phyloP scores from a whole-genome alignment of 164 flowering plant species.

The Sedum album region DNA sequence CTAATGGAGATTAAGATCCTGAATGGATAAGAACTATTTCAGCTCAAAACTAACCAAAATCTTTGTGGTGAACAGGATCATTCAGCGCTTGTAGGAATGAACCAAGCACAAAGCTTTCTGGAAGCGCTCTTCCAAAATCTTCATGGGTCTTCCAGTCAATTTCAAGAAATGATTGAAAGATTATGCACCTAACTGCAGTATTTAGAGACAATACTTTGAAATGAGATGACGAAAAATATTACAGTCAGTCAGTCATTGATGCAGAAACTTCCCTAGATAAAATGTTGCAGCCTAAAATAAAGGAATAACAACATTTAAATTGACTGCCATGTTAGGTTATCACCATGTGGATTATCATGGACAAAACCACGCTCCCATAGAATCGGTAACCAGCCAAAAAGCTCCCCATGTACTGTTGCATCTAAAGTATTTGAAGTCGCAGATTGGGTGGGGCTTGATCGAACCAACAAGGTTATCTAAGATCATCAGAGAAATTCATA shows the following conservation, averaged over 20 bases:
- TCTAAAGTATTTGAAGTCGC: background rate
- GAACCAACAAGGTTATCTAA: slow-evolving; percentile 64
- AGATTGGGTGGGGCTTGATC: slow-evolving; percentile 15
- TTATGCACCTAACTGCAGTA: slow-evolving; percentile 77
- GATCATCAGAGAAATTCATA: background rate
- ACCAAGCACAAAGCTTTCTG: slow-evolving; percentile 72
- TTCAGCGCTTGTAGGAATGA: slow-evolving; percentile 69
- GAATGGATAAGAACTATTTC: background rate
- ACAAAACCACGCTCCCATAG: slow-evolving; percentile 82
- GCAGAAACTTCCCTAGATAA: background rate
- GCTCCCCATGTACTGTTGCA: slow-evolving; percentile 19
- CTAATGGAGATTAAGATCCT: background rate
- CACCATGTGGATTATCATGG: slow-evolving; percentile 97
- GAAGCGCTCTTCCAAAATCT: slow-evolving; percentile 39
- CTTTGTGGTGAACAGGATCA: slow-evolving; percentile 84
- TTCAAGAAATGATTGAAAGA: slow-evolving; percentile 84
- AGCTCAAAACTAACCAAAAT: slow-evolving; percentile 64
- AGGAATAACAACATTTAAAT: background rate
- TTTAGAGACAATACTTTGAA: slow-evolving; percentile 4
- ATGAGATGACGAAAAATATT: background rate
- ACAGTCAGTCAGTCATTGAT: background rate
- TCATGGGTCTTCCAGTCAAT: slow-evolving; percentile 56
- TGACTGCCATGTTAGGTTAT: background rate
- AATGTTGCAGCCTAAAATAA: background rate
- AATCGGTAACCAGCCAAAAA: slow-evolving; percentile 66